These are phyloP conservation scores for Takakia lepidozioides DNA, from an alignment of 225 moss, liverwort and hornwort genomes.

Conservation along the genomic window DNA sequence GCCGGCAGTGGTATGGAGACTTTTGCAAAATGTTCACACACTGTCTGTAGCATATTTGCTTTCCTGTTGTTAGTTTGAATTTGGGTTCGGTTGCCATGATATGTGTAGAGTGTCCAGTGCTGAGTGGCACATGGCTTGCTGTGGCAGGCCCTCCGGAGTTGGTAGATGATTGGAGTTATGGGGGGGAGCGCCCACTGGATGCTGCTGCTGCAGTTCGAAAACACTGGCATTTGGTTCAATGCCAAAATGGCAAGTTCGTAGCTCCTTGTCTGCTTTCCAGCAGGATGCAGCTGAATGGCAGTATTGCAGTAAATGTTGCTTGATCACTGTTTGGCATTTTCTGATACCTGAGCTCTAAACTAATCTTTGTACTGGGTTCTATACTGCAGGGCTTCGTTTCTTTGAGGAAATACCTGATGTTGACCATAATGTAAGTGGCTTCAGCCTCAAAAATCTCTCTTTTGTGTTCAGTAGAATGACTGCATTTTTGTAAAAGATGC, in stretches of 20 bases:
- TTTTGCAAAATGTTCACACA: too few species aligned
- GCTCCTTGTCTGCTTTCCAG: not conserved
- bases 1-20: constrained; percentile 51
- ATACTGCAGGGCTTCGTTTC: constrained; percentile 62
- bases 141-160: constrained; percentile 58
- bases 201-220: constrained; percentile 52
- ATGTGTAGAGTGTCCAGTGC: not conserved
- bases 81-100: not conserved
- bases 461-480: not conserved
- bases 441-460: not conserved
- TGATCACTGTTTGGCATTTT: too few species aligned
- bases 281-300: too few species aligned
- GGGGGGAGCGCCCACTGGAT: constrained; percentile 43
- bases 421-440: constrained; percentile 39
- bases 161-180: constrained; percentile 61
- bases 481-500: not conserved
- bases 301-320: too few species aligned
- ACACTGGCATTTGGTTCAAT: constrained; percentile 78
- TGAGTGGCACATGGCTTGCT: not conserved
- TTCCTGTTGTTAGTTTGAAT: not conserved
- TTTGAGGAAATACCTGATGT: constrained; percentile 81
- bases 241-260: constrained; percentile 66
- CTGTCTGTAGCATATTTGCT: not conserved
- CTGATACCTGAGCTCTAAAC: too few species aligned
- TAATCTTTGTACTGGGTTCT: constrained; percentile 4